Evolutionary conservation across 1,284 basidiomycete genomes (phyloP).

Genomic region (Erythrobasidium hasegawianum): DNA sequence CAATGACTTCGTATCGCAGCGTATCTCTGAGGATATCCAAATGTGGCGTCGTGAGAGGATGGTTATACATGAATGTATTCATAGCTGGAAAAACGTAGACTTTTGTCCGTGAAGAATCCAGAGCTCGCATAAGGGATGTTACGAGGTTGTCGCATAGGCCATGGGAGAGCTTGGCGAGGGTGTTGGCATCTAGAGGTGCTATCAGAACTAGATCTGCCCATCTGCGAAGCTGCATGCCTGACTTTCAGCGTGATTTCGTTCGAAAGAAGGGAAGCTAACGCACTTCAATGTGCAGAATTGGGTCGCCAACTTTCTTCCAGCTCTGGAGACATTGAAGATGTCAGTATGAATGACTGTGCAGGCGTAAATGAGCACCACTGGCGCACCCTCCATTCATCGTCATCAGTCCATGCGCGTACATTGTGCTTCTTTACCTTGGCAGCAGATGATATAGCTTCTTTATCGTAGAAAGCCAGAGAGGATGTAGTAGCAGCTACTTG

Average conservation of each 20-base stretch:
- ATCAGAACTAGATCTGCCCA: constrained; percentile 95
- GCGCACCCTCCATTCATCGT: constrained; percentile 82
- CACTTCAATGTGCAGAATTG: constrained; percentile 88
- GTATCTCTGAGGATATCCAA: constrained; percentile 65
- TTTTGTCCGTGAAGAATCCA: constrained; percentile 57
- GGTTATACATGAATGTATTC: constrained; percentile 96
- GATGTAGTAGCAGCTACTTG: constrained; percentile 78
- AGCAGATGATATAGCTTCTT: constrained; percentile 55
- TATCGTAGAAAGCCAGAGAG: constrained; percentile 72
- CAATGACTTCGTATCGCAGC: constrained; percentile 69
- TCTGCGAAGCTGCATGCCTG: constrained; percentile 60
- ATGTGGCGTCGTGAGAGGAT: constrained; percentile 85
- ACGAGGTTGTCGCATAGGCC: constrained; percentile 87
- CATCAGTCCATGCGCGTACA: constrained; percentile 77
- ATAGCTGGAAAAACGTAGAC: constrained; percentile 93
- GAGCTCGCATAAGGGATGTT: constrained; percentile 80
- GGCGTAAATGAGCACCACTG: constrained; percentile 18
- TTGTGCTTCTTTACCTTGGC: constrained; percentile 49
- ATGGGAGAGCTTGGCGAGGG: constrained; percentile 82
- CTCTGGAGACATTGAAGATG: constrained; percentile 46
- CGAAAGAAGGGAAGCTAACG: constrained; percentile 15
- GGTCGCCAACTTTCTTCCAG: constrained; percentile 74
- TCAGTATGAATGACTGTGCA: not conserved
- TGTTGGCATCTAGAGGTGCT: constrained; percentile 93
- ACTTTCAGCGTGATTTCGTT: no score